Evolutionary conservation across 257 asterid genomes (phyloP), one percentile per base, ranked within the genome.

Genomic region (Solanum phureja): DNA sequence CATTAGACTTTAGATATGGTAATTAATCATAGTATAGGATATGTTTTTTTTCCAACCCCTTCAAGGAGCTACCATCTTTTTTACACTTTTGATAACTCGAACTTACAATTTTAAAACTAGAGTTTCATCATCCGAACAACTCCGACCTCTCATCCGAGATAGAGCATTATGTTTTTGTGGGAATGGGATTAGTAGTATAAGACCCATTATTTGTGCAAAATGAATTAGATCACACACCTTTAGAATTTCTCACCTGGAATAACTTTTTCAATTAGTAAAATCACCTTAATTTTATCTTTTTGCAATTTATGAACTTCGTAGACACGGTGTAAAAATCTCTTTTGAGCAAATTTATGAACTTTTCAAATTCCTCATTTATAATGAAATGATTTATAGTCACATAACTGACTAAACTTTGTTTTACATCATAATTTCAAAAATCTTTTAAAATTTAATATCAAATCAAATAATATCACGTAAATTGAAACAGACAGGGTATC

Each of bases 401-500:
- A 52, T 1, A 52, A 5, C 9, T 52, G 0, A 6, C 0, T 52
- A 52, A 52, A 52, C 3, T 52, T 52, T 52, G 1, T 6, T 52
- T 52, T 16, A 1, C 0, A 5, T 52, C 62, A 52, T 6, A 52
- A 52, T 16, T 5, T 16, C 3, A 14, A 49, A 6, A n/a, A n/a
- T 12, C 27, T 68, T 1, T 68, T 27, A 8, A 29, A 29, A 29
- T 13, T 68, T 69, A 1, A 0, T 52, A 16, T 52, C 23, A 52
- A 52, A 52, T 52, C 4, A 52, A 52, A 52, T 0, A 0, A 52
- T 52, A 16, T 52, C 24, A 56, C 64, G 0, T 52, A 52, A 18
- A 18, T 16, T 7, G 2, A 19, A 0, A 56, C 0, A 6, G 0
- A 14, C 0, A 14, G 9, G 0, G 0, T 56, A 56, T 18, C 0